Evolutionary conservation across 2,329 filamentous ascomycete species (phyloP).

Genomic region (Botryosphaeria dothidea): DNA sequence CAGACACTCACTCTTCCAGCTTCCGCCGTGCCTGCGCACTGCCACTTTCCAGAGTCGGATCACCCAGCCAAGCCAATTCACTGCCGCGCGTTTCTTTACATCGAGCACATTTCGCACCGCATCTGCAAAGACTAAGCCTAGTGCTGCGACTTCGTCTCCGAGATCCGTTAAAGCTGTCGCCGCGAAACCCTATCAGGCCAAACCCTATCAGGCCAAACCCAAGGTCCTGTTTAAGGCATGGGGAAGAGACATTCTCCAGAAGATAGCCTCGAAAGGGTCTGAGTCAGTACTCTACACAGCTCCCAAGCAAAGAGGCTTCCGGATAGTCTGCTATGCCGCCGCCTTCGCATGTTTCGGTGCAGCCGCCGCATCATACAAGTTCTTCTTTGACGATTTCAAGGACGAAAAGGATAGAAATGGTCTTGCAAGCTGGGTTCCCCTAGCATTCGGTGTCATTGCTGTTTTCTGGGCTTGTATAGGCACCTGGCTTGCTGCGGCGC

Average conservation of each 20-base stretch:
- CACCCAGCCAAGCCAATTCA: background rate
- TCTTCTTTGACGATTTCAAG: background rate
- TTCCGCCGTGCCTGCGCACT: background rate
- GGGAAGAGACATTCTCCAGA: background rate
- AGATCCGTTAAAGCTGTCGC: background rate
- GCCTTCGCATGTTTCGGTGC: constrained; percentile 7
- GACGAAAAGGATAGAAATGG: background rate
- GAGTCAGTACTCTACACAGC: constrained; percentile 1
- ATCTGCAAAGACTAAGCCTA: background rate
- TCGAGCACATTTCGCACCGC: background rate
- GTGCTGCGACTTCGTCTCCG: background rate
- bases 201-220: background rate
- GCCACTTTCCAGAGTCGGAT: background rate
- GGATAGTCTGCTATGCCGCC: background rate
- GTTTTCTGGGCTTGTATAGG: constrained; percentile 14
- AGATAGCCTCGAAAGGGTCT: background rate
- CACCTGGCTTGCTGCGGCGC: constrained; percentile 6
- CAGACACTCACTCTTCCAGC: background rate
- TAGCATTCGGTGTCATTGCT: constrained; percentile 9
- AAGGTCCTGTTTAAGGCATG: background rate
- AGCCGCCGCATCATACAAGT: constrained; percentile 3
- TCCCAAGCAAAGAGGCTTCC: constrained; percentile 10
- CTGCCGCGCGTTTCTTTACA: background rate
- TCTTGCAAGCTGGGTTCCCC: constrained; percentile 3
- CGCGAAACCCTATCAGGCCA: background rate